These are phyloP conservation scores for Claviceps digitariae DNA, from an alignment of 2,329 filamentous ascomycete species.

Conservation along the genomic window DNA sequence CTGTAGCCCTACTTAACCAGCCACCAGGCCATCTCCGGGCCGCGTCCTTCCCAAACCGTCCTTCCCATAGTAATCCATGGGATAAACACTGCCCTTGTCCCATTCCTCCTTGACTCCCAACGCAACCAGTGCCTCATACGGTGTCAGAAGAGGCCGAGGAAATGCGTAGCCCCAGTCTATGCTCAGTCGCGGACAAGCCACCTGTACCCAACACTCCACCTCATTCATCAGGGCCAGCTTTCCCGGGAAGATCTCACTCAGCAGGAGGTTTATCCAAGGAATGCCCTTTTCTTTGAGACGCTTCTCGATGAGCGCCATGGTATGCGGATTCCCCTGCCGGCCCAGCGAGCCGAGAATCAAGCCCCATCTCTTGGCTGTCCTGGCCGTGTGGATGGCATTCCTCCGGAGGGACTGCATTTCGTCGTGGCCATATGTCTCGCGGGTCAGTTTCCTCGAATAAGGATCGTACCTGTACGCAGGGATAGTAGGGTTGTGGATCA, in stretches of 20 bases:
- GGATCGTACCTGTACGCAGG: slow-evolving; percentile 95
- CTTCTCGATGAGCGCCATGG: slow-evolving; percentile 72
- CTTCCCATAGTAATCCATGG: slow-evolving; percentile 96
- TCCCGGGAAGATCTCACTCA: slow-evolving; percentile 93
- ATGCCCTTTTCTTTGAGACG: slow-evolving; percentile 59
- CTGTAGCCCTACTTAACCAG: background rate
- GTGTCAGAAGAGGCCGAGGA: slow-evolving; percentile 72
- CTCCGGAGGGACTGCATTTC: slow-evolving; percentile 76
- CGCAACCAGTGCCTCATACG: slow-evolving; percentile 90
- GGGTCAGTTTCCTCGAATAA: slow-evolving; percentile 81
- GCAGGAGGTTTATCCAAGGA: slow-evolving; percentile 69
- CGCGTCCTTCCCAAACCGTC: slow-evolving; percentile 78
- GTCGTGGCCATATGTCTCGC: slow-evolving; percentile 81
- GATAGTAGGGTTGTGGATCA: slow-evolving; percentile 92
- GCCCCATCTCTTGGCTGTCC: slow-evolving; percentile 76
- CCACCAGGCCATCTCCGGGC: slow-evolving; percentile 15
- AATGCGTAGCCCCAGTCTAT: slow-evolving; percentile 99
- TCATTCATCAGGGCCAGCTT: slow-evolving; percentile 89
- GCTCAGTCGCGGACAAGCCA: slow-evolving; percentile 89
- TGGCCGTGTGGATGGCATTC: slow-evolving; percentile 63
- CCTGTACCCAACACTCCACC: slow-evolving; percentile 96
- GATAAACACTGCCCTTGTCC: slow-evolving; percentile 53
- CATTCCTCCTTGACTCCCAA: slow-evolving; percentile 66
- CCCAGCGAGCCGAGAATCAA: slow-evolving; percentile 87
- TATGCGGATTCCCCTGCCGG: slow-evolving; percentile 90